Evolutionary conservation across 257 asterid genomes (phyloP).

Genomic region (Solanum sitiens): DNA sequence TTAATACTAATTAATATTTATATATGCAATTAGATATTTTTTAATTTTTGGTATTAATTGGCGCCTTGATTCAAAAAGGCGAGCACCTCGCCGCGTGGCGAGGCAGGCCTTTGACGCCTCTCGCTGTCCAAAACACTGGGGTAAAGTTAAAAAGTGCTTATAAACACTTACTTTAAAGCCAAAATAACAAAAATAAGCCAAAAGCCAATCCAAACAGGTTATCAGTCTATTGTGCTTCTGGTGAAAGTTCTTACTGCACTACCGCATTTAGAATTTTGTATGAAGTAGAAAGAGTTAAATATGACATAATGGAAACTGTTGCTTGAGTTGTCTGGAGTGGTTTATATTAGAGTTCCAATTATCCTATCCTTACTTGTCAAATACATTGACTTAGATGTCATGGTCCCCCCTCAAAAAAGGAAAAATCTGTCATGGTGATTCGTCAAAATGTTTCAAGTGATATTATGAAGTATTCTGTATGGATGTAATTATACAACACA

Average conservation of each 20-base stretch:
- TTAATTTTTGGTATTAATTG: too few species aligned
- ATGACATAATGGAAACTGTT: neutral
- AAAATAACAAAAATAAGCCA: too few species aligned
- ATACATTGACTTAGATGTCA: neutral
- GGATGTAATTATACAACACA: neutral
- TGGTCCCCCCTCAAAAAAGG: too few species aligned
- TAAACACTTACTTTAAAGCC: too few species aligned
- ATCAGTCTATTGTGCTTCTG: neutral
- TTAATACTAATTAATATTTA: too few species aligned
- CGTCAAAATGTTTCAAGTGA: neutral
- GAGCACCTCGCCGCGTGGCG: too few species aligned
- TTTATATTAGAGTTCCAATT: neutral
- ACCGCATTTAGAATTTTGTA: neutral
- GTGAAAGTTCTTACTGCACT: neutral
- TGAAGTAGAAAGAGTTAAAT: neutral
- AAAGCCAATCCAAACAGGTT: too few species aligned
- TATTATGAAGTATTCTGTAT: neutral
- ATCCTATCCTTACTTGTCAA: neutral
- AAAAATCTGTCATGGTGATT: neutral
- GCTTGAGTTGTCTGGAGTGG: neutral
- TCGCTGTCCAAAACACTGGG: too few species aligned
- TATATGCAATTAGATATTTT: too few species aligned
- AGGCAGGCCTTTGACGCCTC: too few species aligned
- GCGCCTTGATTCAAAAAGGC: too few species aligned
- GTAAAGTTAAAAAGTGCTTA: too few species aligned